Percentiles rank a stretch among this genome's conserved stretches.
Evolutionary conservation across 192 early-diverging fungal genomes (phyloP).

Genomic region (Coemansia interrupta): DNA sequence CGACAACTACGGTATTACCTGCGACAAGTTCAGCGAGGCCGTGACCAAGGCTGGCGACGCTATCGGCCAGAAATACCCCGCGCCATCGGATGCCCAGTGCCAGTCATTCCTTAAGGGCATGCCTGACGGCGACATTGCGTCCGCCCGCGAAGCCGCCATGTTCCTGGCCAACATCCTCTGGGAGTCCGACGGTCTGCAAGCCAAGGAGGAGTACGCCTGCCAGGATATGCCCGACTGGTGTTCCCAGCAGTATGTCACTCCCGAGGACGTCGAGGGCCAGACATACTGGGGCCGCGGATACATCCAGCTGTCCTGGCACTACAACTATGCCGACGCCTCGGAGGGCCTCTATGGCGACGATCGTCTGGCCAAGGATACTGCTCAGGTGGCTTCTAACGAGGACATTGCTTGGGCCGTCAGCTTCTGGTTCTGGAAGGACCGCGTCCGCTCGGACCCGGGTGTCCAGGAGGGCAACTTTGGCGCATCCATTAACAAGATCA

Average conservation of each 20-base stretch:
- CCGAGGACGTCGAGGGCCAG: constrained; percentile 32
- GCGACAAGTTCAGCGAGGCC: constrained; percentile 47
- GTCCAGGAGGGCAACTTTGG: constrained; percentile 53
- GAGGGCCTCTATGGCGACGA: constrained; percentile 44
- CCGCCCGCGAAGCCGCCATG: constrained; percentile 51
- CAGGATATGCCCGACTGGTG: constrained; percentile 37
- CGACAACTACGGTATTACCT: constrained; percentile 29
- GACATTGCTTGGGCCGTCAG: constrained; percentile 41
- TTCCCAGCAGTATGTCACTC: constrained; percentile 43
- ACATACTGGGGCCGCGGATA: constrained; percentile 54
- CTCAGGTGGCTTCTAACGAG: constrained; percentile 28
- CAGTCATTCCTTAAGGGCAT: constrained; percentile 40
- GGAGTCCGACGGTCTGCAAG: constrained; percentile 49
- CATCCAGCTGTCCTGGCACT: constrained; percentile 53
- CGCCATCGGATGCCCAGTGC: constrained; percentile 36
- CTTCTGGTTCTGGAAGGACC: constrained; percentile 51
- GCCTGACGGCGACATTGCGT: constrained; percentile 32
- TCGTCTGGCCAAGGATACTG: constrained; percentile 27
- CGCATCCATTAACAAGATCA: constrained; percentile 49
- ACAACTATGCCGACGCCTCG: constrained; percentile 50
- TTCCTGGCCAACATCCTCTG: constrained; percentile 51
- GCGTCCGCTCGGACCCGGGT: constrained; percentile 34
- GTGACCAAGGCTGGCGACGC: constrained; percentile 36
- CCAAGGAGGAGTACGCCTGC: constrained; percentile 50
- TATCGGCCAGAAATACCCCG: constrained; percentile 33